Base-by-base conservation (phyloP, 495 filamentous ascomycete species). In the Aspergillus avenaceus region DNA sequence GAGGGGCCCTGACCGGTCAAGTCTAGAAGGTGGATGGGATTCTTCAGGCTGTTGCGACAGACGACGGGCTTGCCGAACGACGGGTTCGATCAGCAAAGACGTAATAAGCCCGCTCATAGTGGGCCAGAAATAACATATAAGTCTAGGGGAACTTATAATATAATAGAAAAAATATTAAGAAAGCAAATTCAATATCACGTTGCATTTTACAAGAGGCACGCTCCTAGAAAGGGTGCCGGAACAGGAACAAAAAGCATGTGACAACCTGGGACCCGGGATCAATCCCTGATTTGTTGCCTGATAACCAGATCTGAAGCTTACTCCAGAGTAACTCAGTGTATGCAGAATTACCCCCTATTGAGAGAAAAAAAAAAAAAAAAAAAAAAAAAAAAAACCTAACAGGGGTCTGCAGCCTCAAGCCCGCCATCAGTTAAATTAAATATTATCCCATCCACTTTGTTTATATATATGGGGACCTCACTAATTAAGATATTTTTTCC, bases 1-100 rank as follows among this genome's bases (percentile, higher is more conserved):
- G 34, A 41, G 45, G 25, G 43, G 31, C 41, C 52, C 51, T 24
- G 50, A 28, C 48, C 50, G 41, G 50, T 46, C 42, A 53, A 59
- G 45, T 41, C 47, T 47, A 23, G 49, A 54, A 42, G 49, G 48
- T 34, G 51, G 52, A 26, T 41, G 52, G 32, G 50, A 11, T 45
- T 47, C 40, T 38, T 21, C 34, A 38, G 54, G 48, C 26, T 53
- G 67, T 54, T 72, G 65, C 36, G 85, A 87, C 62, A 86, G 82
- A 52, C 85, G 83, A 52, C 84, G 81, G 52, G 84, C 84, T 70
- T 87, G 81, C 67, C 85, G 85, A 59, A 89, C 72, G 61, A 88
- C 86, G 44, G 87, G 83, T 55, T 87, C 86, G 60, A 88, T 84
- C 52, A 91, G 66, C 57, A 90, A 84, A 25, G 88, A 85, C 36